A percentile compares a stretch with the other conserved stretches of the same genome.
phyloP scores from a whole-genome alignment of 1,284 basidiomycete species.

The Mrakiaceae sp. region DNA sequence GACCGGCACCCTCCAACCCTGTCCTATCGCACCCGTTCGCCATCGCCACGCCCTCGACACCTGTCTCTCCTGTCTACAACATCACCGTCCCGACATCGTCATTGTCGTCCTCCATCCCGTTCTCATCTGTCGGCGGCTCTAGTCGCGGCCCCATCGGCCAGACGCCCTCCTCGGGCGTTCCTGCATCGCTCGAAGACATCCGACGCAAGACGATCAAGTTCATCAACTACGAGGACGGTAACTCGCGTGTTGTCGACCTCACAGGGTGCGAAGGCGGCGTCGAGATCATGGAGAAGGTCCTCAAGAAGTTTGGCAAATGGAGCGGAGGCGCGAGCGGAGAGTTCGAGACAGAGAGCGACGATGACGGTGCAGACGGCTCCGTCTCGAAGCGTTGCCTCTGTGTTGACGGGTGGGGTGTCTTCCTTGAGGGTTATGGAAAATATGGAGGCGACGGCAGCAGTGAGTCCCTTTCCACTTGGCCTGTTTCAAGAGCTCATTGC shows the following conservation, averaged over 20 bases:
- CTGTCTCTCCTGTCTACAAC: slow-evolving; percentile 2
- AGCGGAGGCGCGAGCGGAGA: slow-evolving; percentile 33
- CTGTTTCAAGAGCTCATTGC: slow-evolving; percentile 12
- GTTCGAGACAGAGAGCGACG: slow-evolving; percentile 27
- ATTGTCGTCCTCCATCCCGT: background rate
- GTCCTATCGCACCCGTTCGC: slow-evolving; percentile 15
- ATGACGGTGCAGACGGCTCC: slow-evolving; percentile 45
- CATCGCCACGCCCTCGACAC: slow-evolving; percentile 4
- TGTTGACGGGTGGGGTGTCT: slow-evolving; percentile 82
- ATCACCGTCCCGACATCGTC: slow-evolving; percentile 9
- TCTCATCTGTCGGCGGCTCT: slow-evolving; percentile 12
- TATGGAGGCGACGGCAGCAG: slow-evolving; percentile 44
- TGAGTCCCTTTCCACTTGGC: slow-evolving; percentile 1
- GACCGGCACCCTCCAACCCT: background rate
- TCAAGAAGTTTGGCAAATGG: slow-evolving; percentile 76
- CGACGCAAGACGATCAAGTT: slow-evolving; percentile 76
- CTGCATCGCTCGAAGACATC: slow-evolving; percentile 60
- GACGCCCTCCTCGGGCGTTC: slow-evolving; percentile 20
- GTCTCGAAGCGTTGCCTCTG: slow-evolving; percentile 43
- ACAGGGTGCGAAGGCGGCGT: slow-evolving; percentile 63
- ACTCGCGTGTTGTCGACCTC: slow-evolving; percentile 66
- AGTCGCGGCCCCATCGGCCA: slow-evolving; percentile 42
- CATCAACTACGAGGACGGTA: slow-evolving; percentile 60
- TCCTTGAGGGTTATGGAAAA: slow-evolving; percentile 44
- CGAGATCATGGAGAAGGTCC: slow-evolving; percentile 71